Evolutionary conservation across 202 grass and related monocot genomes (phyloP), one percentile per base, ranked within the genome.

Genomic region (Brachypodium distachyon): DNA sequence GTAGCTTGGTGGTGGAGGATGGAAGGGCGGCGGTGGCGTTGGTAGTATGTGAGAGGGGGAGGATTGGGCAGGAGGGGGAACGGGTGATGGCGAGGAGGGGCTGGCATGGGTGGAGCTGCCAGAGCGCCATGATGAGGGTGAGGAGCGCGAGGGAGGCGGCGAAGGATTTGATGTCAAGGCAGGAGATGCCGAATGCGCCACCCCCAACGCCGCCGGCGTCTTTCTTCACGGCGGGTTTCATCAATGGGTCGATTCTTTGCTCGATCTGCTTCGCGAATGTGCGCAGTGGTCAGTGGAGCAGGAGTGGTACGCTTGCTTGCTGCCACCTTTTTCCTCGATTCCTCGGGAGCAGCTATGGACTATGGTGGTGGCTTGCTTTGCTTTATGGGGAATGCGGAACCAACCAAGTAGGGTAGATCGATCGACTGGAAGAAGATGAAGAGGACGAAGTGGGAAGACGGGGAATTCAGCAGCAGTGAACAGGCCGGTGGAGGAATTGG

Each of bases 91-190:
- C 48, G 61, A 91, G 54, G 78, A 97, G 73, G 12, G 81, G 80
- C 56, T 93, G 72, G 80, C 93, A 97, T 7, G 93, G 93, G 46
- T 97, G 90, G 76, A 93, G 81, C 76, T 97, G 90, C 93, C 93
- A 97, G 27, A 89, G 71, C 32, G 86, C 90, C 57, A 93, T 27
- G 55, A 89, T 55, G 70, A 97, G 79, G 39, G 86, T 91, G 70
- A 97, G 81, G 7, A 97, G 74, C 10, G 68, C 81, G 37, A 97
- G 83, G 40, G 83, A 80, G 47, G 83, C 90, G 6, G 85, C 37
- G 83, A 97, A 97, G 58, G 83, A 66, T 61, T 97, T 97, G 38
- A 97, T 22, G 83, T 97, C 93, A 28, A 97, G 77, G 72, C 85
- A 93, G 40, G 85, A 82, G 28, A 97, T 21, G 61, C 54, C 51